Conservation (phyloP, 306 rosid species). For the Casuarina equisetifolia region DNA sequence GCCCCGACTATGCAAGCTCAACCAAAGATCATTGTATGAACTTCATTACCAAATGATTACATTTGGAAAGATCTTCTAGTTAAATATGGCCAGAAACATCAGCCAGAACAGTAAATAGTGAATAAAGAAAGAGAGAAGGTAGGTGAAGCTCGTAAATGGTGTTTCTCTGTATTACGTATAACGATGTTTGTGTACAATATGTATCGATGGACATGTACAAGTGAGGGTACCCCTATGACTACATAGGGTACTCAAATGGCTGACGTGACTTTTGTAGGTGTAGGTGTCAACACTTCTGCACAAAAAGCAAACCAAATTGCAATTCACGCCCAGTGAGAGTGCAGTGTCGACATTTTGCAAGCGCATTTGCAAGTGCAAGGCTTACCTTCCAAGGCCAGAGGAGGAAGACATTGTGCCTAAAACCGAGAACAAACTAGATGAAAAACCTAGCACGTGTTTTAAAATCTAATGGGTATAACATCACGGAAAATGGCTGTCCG, state of each 20-base stretch:
- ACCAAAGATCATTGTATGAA: conserved; percentile 93
- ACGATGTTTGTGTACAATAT: no score
- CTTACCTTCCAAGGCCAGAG: conserved; percentile 93
- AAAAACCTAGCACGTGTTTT: conserved; percentile 39
- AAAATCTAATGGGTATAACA: no score
- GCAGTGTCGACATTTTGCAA: conserved; percentile 98
- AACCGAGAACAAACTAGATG: conserved; percentile 40
- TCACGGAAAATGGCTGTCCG: no score
- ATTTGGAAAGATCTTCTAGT: conserved; percentile 99
- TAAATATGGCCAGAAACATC: no score
- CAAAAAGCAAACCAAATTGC: conserved; percentile 96
- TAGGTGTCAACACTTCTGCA: conserved; percentile 99
- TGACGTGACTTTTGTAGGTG: conserved; percentile 26
- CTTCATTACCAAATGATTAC: conserved; percentile 99
- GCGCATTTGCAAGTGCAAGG: conserved; percentile 99
- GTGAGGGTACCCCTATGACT: no score
- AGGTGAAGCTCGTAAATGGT: no score
- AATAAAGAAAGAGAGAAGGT: no score
- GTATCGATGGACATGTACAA: no score
- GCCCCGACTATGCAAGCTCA: conserved; percentile 99
- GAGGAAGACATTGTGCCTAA: conserved; percentile 61
- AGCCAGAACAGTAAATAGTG: no score
- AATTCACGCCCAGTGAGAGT: conserved; percentile 99
- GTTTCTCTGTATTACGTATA: no score
- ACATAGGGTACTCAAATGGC: no score